Evolutionary conservation across 768 basidiomycete species (phyloP).

Genomic region (Dioszegia aurantiaca): DNA sequence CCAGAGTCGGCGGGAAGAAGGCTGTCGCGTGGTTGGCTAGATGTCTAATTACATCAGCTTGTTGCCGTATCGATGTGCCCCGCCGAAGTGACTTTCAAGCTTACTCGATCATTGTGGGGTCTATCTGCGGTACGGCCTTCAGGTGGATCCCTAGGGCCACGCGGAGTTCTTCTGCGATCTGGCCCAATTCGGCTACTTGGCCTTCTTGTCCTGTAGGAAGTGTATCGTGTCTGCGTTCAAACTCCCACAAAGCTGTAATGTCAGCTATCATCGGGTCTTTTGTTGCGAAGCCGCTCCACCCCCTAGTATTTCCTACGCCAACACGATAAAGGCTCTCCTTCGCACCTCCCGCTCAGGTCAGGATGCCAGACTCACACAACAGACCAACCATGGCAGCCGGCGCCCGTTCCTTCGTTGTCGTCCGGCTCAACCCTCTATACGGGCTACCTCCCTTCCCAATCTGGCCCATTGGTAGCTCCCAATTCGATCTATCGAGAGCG

Average conservation of each 20-base stretch:
- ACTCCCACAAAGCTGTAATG: slow-evolving; percentile 74
- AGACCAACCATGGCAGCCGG: slow-evolving; percentile 69
- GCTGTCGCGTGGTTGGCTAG: slow-evolving; percentile 67
- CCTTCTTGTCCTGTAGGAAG: slow-evolving; percentile 59
- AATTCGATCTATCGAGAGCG: slow-evolving; percentile 25
- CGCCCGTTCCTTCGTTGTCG: slow-evolving; percentile 79
- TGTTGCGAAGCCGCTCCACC: neutral
- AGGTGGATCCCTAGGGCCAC: slow-evolving; percentile 64
- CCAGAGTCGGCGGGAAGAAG: slow-evolving; percentile 90
- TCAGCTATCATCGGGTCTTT: slow-evolving; percentile 9
- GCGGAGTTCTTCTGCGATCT: slow-evolving; percentile 65
- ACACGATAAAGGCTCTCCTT: too few relatives aligned
- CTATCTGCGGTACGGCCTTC: slow-evolving; percentile 47
- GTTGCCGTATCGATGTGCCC: too few relatives aligned
- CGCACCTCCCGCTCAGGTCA: neutral
- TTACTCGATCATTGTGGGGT: slow-evolving; percentile 65
- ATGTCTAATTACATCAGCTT: slow-evolving; percentile 57
- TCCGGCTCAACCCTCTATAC: slow-evolving; percentile 68
- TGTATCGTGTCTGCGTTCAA: slow-evolving; percentile 62
- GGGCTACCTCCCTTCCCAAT: slow-evolving; percentile 54
- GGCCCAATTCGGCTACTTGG: slow-evolving; percentile 61
- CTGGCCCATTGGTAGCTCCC: slow-evolving; percentile 20
- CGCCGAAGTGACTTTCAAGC: slow-evolving; percentile 19
- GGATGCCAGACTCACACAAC: slow-evolving; percentile 58
- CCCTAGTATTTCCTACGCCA: neutral